Percentiles rank a stretch among this genome's conserved stretches.
Evolutionary conservation across 371 early-diverging fungal genomes (phyloP).

Genomic region (Coemansia sp.): DNA sequence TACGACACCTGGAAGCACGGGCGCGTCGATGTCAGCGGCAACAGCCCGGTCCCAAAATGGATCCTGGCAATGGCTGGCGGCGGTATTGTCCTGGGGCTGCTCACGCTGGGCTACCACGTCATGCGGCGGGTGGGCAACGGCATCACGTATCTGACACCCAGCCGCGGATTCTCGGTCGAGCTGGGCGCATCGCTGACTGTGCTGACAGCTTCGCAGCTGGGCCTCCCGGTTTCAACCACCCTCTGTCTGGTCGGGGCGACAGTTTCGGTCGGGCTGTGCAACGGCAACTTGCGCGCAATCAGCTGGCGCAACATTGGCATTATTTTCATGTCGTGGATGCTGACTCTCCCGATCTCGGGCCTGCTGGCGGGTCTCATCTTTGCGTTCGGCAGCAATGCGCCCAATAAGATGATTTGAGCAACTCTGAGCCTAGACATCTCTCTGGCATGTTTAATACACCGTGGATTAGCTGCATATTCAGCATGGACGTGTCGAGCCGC

Average conservation of each 20-base stretch:
- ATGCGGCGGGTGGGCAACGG: conserved; percentile 82
- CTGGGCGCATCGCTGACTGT: conserved; percentile 81
- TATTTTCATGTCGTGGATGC: conserved; percentile 73
- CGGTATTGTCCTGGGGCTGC: conserved; percentile 78
- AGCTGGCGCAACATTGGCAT: conserved; percentile 81
- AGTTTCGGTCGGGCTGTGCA: conserved; percentile 77
- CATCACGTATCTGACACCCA: conserved; percentile 82
- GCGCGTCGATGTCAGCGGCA: conserved; percentile 53
- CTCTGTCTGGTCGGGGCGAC: conserved; percentile 90
- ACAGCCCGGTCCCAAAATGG: conserved; percentile 70
- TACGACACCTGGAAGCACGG: conserved; percentile 71
- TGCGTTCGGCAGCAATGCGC: conserved; percentile 62
- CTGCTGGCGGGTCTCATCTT: conserved; percentile 66
- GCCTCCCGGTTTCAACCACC: conserved; percentile 84
- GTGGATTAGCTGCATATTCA: no score
- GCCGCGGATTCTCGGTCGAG: conserved; percentile 83
- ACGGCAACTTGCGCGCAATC: conserved; percentile 65
- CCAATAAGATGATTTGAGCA: conserved; percentile 39
- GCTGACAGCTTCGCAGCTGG: conserved; percentile 79
- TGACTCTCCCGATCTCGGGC: conserved; percentile 80
- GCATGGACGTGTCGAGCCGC: no score
- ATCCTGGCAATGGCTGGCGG: conserved; percentile 75
- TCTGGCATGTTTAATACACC: not conserved
- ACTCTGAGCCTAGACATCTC: not conserved
- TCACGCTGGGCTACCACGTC: conserved; percentile 68